Conservation (phyloP, 2,329 filamentous ascomycete genomes). For the Bipolaris victoriae region DNA sequence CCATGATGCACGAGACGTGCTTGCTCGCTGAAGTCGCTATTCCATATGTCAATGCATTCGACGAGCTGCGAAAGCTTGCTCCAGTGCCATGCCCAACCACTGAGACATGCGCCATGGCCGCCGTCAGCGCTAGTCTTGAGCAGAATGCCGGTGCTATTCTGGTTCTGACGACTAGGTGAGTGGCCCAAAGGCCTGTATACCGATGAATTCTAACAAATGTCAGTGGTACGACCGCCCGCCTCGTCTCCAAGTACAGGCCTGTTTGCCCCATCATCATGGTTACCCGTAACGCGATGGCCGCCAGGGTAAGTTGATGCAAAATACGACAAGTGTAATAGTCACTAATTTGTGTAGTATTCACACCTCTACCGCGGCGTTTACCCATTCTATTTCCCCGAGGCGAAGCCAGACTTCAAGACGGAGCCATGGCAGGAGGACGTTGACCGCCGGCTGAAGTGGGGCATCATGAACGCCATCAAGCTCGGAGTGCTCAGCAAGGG, state of each 20-base stretch:
- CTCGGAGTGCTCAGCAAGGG: conserved; percentile 76
- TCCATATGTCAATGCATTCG: conserved; percentile 94
- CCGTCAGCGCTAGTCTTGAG: conserved; percentile 92
- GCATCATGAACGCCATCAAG: conserved; percentile 82
- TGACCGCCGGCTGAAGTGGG: conserved; percentile 97
- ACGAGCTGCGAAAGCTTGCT: conserved; percentile 86
- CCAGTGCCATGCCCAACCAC: conserved; percentile 83
- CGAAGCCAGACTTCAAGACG: conserved; percentile 91
- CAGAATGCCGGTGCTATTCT: conserved; percentile 96
- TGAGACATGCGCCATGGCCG: conserved; percentile 96
- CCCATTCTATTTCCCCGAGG: conserved; percentile 91
- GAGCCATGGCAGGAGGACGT: conserved; percentile 99
- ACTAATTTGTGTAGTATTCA: conserved; percentile 64
- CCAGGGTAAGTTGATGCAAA: conserved; percentile 62
- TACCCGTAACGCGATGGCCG: conserved; percentile 81
- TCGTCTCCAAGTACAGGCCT: conserved; percentile 97
- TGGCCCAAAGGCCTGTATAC: conserved; percentile 4
- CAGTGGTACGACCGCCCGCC: conserved; percentile 88
- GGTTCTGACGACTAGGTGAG: conserved; percentile 86
- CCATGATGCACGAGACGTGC: conserved; percentile 98
- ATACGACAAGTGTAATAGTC: background rate
- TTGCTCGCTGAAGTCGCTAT: conserved; percentile 96
- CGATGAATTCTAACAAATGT: conserved; percentile 28
- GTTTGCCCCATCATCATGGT: conserved; percentile 99
- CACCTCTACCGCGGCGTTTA: conserved; percentile 98